Percentiles rank a stretch among this genome's conserved stretches.
phyloP scores from a whole-genome alignment of 495 filamentous ascomycete species.

The Aspergillus kassunensis region DNA sequence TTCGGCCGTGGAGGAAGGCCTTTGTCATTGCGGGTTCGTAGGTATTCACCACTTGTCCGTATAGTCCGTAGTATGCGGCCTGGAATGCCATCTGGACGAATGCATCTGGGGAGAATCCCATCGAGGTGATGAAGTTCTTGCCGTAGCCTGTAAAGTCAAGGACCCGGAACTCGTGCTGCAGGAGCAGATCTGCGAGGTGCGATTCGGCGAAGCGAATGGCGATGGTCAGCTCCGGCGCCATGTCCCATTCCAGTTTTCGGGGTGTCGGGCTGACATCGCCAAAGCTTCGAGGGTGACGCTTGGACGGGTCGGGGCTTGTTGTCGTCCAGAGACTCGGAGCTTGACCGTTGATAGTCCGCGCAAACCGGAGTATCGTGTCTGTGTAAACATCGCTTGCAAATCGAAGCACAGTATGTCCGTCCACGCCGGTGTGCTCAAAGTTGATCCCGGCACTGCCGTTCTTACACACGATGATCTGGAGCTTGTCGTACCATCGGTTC shows the following conservation, averaged over 20 bases:
- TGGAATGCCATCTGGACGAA: conserved; percentile 99
- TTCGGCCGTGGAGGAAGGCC: conserved; percentile 84
- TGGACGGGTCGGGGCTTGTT: conserved; percentile 83
- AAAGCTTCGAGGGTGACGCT: conserved; percentile 89
- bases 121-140: conserved; percentile 95
- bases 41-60: conserved; percentile 87
- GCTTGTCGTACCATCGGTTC: conserved; percentile 98
- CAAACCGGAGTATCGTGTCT: conserved; percentile 95
- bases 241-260: conserved; percentile 96
- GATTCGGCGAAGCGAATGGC: conserved; percentile 95
- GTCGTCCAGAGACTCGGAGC: conserved; percentile 91
- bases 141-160: conserved; percentile 87
- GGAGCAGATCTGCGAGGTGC: conserved; percentile 86
- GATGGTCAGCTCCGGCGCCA: conserved; percentile 86
- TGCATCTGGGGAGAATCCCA: conserved; percentile 94
- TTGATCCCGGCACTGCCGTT: conserved; percentile 98
- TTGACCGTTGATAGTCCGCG: conserved; percentile 91
- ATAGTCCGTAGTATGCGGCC: conserved; percentile 96
- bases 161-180: conserved; percentile 93
- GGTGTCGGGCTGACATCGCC: conserved; percentile 93
- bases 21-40: conserved; percentile 99
- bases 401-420: conserved; percentile 93
- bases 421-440: conserved; percentile 97
- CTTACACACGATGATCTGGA: conserved; percentile 99
- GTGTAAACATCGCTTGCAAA: conserved; percentile 97